Evolutionary conservation across 495 filamentous ascomycete genomes (phyloP).

Genomic region (Saxispiralis lemnorum): DNA sequence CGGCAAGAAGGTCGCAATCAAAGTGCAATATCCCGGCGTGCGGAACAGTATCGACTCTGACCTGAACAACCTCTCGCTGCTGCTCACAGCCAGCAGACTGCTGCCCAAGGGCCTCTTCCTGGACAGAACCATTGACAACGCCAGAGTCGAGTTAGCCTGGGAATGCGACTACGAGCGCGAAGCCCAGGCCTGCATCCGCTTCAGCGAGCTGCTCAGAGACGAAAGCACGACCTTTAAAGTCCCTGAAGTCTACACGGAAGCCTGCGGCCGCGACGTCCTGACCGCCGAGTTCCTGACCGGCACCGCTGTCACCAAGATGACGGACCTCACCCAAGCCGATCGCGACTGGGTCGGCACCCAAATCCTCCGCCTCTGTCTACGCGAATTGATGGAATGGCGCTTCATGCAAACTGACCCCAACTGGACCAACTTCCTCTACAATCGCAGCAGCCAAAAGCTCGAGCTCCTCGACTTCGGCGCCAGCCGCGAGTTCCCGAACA

Average conservation of each 20-base stretch:
- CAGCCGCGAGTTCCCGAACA: constrained; percentile 60
- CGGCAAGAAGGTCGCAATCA: constrained; percentile 68
- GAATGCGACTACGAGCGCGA: constrained; percentile 92
- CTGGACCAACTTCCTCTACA: constrained; percentile 99
- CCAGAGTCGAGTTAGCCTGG: constrained; percentile 82
- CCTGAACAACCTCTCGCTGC: constrained; percentile 73
- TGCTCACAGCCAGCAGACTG: constrained; percentile 75
- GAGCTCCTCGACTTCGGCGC: constrained; percentile 95
- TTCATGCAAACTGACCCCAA: constrained; percentile 99
- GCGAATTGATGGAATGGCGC: constrained; percentile 78
- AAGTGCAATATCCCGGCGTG: constrained; percentile 96
- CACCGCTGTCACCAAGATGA: constrained; percentile 68
- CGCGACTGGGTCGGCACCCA: constrained; percentile 87
- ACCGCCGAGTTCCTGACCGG: constrained; percentile 87
- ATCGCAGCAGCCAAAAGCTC: constrained; percentile 48
- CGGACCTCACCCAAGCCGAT: constrained; percentile 57
- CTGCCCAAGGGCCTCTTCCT: constrained; percentile 85
- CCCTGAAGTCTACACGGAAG: constrained; percentile 58
- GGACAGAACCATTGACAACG: constrained; percentile 93
- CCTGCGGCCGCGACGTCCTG: constrained; percentile 69
- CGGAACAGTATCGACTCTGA: constrained; percentile 90
- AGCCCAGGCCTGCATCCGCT: constrained; percentile 57
- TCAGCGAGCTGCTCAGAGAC: constrained; percentile 50
- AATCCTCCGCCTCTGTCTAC: constrained; percentile 78
- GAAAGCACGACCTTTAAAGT: constrained; percentile 50